Evolutionary conservation across 495 filamentous ascomycete species (phyloP), one percentile per base, ranked within the genome.

Genomic region (Articulospora tetracladia): DNA sequence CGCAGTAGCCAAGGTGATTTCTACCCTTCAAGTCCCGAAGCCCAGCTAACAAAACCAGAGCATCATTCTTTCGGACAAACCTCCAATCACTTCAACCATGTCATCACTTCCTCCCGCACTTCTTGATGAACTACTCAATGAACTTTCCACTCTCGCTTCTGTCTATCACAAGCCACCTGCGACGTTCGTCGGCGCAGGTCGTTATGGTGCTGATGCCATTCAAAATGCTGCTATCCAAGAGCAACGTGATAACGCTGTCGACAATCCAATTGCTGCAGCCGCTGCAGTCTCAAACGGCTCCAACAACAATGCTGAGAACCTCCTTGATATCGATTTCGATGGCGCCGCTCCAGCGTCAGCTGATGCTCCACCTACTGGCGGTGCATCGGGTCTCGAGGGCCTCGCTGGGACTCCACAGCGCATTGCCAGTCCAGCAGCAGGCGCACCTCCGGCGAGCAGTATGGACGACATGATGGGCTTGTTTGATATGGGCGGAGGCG

Each of bases 91-190:
- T 30, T 91, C 93, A 20, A 98, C 94, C 13, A 95, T 97, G 70
- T 88, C 86, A 63, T 91, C 90, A 53, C 82, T 98, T 20, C 92
- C 95, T 1, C 82, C 88, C 20, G 73, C 83, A 10, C 82, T 98
- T 7, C 86, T 98, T 19, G 92, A 98, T 28, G 84, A 91, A 65
- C 85, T 98, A 3, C 84, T 98, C 13, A 79, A 79, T 4, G 92
- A 98, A 72, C 84, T 98, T 15, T 97, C 93, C n/a, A 96, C 95
- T 13, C 84, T 98, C 22, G 92, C 94, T 1, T 97, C 93, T 13
- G 94, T 98, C n/a, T 98, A 98, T 75, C 94, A 98, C 81, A 98
- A 97, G 75, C 93, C 93, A 17, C 91, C 94, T 36, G 91, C 94
- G 76, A 92, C 92, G 4, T 98, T 98, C 76, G 87, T 98, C 57